A percentile compares a stretch with the other conserved stretches of the same genome.
These are phyloP conservation scores for Sordariomycetes sp. DNA, from an alignment of 2,329 filamentous ascomycete genomes.

Conservation along the genomic window DNA sequence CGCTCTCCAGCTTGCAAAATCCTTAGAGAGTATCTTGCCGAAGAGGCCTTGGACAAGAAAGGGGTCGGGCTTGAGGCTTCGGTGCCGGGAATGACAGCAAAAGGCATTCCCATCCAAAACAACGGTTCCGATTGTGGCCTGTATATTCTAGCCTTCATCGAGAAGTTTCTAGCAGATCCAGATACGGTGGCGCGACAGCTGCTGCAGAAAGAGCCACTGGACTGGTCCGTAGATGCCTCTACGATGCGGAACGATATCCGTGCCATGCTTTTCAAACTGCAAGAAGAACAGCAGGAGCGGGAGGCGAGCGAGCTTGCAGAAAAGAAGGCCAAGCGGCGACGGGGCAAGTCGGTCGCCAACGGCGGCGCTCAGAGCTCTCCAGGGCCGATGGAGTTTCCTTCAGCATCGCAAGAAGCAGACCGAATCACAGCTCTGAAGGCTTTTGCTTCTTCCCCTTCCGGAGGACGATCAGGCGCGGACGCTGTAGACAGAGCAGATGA, in stretches of 20 bases:
- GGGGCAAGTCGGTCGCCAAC: neutral
- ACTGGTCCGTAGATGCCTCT: conserved; percentile 46
- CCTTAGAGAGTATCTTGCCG: conserved; percentile 67
- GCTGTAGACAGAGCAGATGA: too few species aligned
- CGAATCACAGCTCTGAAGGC: too few species aligned
- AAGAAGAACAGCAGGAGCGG: conserved; percentile 43
- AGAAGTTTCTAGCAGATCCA: conserved; percentile 71
- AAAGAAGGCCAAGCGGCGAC: conserved; percentile 9
- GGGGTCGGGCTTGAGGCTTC: conserved; percentile 26
- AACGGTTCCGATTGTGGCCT: conserved; percentile 89
- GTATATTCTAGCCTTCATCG: conserved; percentile 75
- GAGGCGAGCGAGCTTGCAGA: conserved; percentile 27
- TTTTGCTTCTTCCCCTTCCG: too few species aligned
- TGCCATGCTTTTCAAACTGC: conserved; percentile 53
- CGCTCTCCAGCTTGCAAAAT: conserved; percentile 57
- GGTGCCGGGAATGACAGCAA: conserved; percentile 54
- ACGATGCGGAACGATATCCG: conserved; percentile 58
- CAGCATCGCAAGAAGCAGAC: too few species aligned
- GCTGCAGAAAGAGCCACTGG: conserved; percentile 44
- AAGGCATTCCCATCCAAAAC: conserved; percentile 65
- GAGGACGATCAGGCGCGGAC: too few species aligned
- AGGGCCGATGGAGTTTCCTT: too few species aligned
- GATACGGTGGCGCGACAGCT: conserved; percentile 59
- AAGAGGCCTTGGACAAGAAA: conserved; percentile 61
- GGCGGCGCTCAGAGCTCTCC: neutral